These are phyloP conservation scores for Senna tora DNA, from an alignment of 306 rosid species.

Conservation along the genomic window DNA sequence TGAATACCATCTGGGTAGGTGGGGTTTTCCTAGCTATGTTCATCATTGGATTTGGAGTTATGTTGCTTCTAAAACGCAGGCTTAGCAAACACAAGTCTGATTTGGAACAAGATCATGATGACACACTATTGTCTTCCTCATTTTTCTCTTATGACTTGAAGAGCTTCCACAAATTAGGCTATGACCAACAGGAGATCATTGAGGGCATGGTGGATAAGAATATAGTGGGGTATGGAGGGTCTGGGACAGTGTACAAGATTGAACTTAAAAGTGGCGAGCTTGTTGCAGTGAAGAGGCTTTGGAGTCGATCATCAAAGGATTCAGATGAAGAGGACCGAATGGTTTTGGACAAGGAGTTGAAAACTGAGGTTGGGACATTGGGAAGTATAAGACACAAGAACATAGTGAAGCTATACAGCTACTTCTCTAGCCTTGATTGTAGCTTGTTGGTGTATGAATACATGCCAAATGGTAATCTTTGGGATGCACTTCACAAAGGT, in stretches of 20 bases:
- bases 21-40: constrained; percentile 46
- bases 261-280: constrained; percentile 54
- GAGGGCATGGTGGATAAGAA: constrained; percentile 65
- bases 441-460: constrained; percentile 67
- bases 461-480: constrained; percentile 72
- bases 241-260: constrained; percentile 71
- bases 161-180: constrained; percentile 62
- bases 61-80: constrained; percentile 50
- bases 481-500: constrained; percentile 73
- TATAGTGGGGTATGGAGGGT: constrained; percentile 69
- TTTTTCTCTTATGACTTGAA: constrained; percentile 61
- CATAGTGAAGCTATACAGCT: constrained; percentile 63
- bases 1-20: constrained; percentile 56
- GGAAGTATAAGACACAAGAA: constrained; percentile 72
- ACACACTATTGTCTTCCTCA: constrained; percentile 44
- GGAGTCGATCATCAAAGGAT: constrained; percentile 51
- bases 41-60: constrained; percentile 47
- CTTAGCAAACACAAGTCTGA: constrained; percentile 39
- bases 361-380: constrained; percentile 68
- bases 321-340: constrained; percentile 44
- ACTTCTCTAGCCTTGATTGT: constrained; percentile 61
- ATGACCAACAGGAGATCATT: constrained; percentile 55
- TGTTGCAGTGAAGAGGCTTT: constrained; percentile 62
- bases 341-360: constrained; percentile 48
- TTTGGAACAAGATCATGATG: constrained; percentile 49